Conservation (phyloP, 768 basidiomycete species). For the Chiua virens region DNA sequence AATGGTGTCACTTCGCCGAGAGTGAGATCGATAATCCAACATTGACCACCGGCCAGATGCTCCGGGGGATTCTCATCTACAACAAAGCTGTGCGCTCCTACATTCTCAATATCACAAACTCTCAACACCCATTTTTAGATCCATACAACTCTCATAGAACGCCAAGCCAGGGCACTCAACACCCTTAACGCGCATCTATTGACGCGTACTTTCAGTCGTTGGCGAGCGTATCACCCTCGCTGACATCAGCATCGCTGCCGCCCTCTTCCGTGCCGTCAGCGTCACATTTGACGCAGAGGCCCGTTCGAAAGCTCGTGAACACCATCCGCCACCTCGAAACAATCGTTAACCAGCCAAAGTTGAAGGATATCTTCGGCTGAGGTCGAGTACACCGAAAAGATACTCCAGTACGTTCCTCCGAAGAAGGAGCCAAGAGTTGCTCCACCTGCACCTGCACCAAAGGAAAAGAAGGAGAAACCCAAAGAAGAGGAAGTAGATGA, state of each 20-base stretch:
- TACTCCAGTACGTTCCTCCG: slow-evolving; percentile 67
- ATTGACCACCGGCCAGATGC: slow-evolving; percentile 40
- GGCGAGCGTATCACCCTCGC: slow-evolving; percentile 94
- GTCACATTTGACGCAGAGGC: slow-evolving; percentile 63
- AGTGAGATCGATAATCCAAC: slow-evolving; percentile 51
- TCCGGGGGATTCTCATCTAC: slow-evolving; percentile 62
- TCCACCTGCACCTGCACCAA: slow-evolving; percentile 39
- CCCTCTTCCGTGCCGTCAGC: slow-evolving; percentile 53
- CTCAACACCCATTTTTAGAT: slow-evolving; percentile 38
- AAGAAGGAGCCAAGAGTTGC: slow-evolving; percentile 60
- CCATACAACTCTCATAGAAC: slow-evolving; percentile 55
- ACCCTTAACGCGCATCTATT: slow-evolving; percentile 75
- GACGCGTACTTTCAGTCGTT: slow-evolving; percentile 85
- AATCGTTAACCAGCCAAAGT: slow-evolving; percentile 76
- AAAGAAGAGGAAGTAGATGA: slow-evolving; percentile 55
- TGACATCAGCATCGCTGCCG: slow-evolving; percentile 69
- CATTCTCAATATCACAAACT: background rate
- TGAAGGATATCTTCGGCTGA: slow-evolving; percentile 69
- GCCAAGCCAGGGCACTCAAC: slow-evolving; percentile 54
- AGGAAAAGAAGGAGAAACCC: slow-evolving; percentile 66
- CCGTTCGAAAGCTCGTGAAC: slow-evolving; percentile 71
- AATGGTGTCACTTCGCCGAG: slow-evolving; percentile 82
- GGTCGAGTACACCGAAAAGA: slow-evolving; percentile 65
- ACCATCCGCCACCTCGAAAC: slow-evolving; percentile 86
- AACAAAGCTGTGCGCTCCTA: slow-evolving; percentile 70